A percentile compares a stretch with the other conserved stretches of the same genome.
Evolutionary conservation across 1,284 basidiomycete species (phyloP).

Genomic region (Neolentinus lepideus): DNA sequence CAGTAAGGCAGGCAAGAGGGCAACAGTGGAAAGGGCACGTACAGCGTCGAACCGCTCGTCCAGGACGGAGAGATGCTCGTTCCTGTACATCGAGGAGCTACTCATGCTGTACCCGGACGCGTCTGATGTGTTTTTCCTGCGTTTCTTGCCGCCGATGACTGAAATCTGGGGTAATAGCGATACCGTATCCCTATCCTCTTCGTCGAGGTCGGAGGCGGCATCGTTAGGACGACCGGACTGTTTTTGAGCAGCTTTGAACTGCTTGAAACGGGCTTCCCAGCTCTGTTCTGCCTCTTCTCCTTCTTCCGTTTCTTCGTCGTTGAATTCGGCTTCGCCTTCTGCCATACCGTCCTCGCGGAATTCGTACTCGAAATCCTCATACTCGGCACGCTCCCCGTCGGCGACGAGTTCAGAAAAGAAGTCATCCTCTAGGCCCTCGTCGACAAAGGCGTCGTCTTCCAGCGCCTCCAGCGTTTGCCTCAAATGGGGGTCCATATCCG

Average conservation of each 20-base stretch:
- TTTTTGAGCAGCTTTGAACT: slow-evolving; percentile 60
- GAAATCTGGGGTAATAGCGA: slow-evolving; percentile 61
- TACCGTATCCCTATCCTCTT: slow-evolving; percentile 73
- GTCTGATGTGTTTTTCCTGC: slow-evolving; percentile 72
- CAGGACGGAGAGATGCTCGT: slow-evolving; percentile 79
- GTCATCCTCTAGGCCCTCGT: slow-evolving; percentile 63
- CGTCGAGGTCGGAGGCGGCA: slow-evolving; percentile 36
- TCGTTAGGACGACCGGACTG: slow-evolving; percentile 25
- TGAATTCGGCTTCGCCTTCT: slow-evolving; percentile 44
- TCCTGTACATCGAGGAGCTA: slow-evolving; percentile 93
- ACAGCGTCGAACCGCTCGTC: slow-evolving; percentile 96
- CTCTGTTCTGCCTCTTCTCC: slow-evolving; percentile 21
- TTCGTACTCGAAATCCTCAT: slow-evolving; percentile 55
- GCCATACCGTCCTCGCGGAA: slow-evolving; percentile 60
- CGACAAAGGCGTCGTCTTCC: slow-evolving; percentile 93
- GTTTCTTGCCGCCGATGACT: slow-evolving; percentile 73
- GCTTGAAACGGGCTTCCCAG: slow-evolving; percentile 75
- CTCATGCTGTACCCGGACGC: slow-evolving; percentile 96
- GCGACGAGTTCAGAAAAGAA: slow-evolving; percentile 71
- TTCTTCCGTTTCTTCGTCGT: slow-evolving; percentile 47
- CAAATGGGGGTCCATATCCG: slow-evolving; percentile 95
- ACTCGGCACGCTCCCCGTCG: slow-evolving; percentile 59
- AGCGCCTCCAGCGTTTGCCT: slow-evolving; percentile 92
- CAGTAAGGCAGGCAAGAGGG: not conserved
- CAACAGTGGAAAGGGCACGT: slow-evolving; percentile 14